Evolutionary conservation across 805 yeast genomes (phyloP), one percentile per base, ranked within the genome.

Genomic region (Blastobotrys mokoenaii): DNA sequence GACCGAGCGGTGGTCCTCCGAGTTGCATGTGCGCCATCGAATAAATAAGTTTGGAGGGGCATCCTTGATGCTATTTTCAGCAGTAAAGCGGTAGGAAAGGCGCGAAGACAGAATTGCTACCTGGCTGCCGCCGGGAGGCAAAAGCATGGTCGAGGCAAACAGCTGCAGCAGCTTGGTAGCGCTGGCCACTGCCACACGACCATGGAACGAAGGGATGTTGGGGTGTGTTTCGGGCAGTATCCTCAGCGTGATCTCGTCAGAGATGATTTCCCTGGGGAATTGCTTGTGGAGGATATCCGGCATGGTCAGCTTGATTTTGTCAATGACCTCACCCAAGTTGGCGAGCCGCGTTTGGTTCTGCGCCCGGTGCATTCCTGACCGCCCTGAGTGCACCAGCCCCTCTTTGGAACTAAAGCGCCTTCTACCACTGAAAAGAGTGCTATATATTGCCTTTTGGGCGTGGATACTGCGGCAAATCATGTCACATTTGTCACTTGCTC

Each of bases 191-290:
- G 31, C 7, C 33, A 38, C 17, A 12, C 41, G 41, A n/a, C 67
- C 67, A 32, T 43, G 45, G 27, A 61, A 57, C 15, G 47, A 45
- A 12, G 63, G 54, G 16, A 52, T 46, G 18, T 48, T 49, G 40
- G 50, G 51, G 38, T 55, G 62, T 7, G 58, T 44, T 43, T 56
- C 63, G 27, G 66, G 66, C 40, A 59, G 51, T 15, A 62, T 39
- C 25, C 46, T 50, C 39, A 63, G 51, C 10, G 45, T 41, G 35
- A 63, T 53, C 38, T 56, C 49, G 30, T 50, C 54, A 38, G 61
- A 55, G 33, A 63, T 50, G n/a, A 62, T 40, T 9, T 47, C 45
- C 29, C 45, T 27, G 2, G 65, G 63, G 38, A 61, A 48, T 1
- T 53, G 47, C 22, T 41, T 38, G 22, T 51, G 51, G 25, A 61